Percentiles rank a stretch among this genome's conserved stretches.
phyloP scores from a whole-genome alignment of 1,284 basidiomycete species.

The Ganoderma lucidum region DNA sequence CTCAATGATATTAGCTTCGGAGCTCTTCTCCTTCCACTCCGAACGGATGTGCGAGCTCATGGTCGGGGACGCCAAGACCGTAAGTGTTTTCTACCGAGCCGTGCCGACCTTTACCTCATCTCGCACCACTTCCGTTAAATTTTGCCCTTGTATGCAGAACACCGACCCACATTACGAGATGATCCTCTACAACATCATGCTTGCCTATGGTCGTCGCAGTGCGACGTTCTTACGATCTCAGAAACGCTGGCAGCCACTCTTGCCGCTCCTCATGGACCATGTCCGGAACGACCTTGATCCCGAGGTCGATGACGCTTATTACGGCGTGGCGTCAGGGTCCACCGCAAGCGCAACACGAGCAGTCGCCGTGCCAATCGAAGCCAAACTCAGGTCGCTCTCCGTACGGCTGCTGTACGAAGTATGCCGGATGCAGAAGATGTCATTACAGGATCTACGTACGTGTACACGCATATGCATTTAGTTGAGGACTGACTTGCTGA shows the following conservation, averaged over 20 bases:
- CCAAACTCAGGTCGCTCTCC: slow-evolving; percentile 75
- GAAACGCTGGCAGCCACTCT: slow-evolving; percentile 83
- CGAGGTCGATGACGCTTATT: slow-evolving; percentile 67
- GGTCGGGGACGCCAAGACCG: slow-evolving; percentile 72
- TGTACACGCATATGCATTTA: slow-evolving; percentile 26
- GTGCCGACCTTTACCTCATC: neutral
- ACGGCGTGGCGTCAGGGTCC: slow-evolving; percentile 45
- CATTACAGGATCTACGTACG: slow-evolving; percentile 78
- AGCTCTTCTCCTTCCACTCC: slow-evolving; percentile 88
- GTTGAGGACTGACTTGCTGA: slow-evolving; percentile 4
- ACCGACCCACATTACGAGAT: slow-evolving; percentile 91
- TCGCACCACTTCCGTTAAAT: slow-evolving; percentile 10
- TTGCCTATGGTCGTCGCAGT: slow-evolving; percentile 78
- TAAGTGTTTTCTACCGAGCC: slow-evolving; percentile 44
- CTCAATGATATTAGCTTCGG: slow-evolving; percentile 76
- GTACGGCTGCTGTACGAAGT: slow-evolving; percentile 89
- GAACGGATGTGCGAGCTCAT: slow-evolving; percentile 88
- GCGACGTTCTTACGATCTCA: slow-evolving; percentile 78
- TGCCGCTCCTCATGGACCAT: slow-evolving; percentile 85
- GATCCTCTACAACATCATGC: slow-evolving; percentile 82
- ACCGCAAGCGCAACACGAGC: slow-evolving; percentile 45
- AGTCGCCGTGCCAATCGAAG: slow-evolving; percentile 78
- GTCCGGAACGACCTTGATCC: slow-evolving; percentile 74
- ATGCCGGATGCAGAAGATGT: slow-evolving; percentile 87
- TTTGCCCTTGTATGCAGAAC: slow-evolving; percentile 53